Base-by-base conservation (phyloP, 306 rosid species). In the Acacia confusa region DNA sequence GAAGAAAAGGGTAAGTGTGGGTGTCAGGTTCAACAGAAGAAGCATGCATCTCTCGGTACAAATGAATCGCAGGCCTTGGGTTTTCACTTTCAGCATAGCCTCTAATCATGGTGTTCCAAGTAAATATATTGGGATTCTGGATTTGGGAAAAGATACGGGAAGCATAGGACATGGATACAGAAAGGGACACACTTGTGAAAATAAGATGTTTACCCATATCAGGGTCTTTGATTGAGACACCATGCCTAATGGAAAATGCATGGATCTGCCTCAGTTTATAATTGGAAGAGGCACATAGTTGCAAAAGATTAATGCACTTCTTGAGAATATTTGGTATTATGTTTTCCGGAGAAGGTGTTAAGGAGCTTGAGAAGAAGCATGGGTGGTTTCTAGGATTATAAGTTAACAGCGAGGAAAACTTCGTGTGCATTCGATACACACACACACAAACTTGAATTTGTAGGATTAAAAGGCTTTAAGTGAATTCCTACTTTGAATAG, bases 1-100 rank as follows among this genome's bases (percentile, higher is more conserved):
- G 84, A 60, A 89, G 88, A 83, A 86, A 89, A 67, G 92, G 92
- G 83, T 86, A 89, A 71, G 92, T 89, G 63, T 89, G 90, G 15
- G 90, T 86, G 76, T 89, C 92, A 43, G 92, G 90, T 67, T 86
- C 75, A 27, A 89, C 75, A 24, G 75, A 36, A 15, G 83, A 84
- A 41, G 43, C 47, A 4, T 44, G 14, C 88, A 89, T 86, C 44
- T 81, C 68, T 15, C 81, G 66, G 65, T 89, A 89, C 2, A 86
- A 57, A 43, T 24, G 22, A 75, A 89, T 40, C 7, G 90, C 92
- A 66, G 57, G 87, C 15, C 16, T 22, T 0, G 90, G 81, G 41
- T 75, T 69, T 9, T 86, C 70, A 45, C 82, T 80, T 44, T 83
- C 87, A 43, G 92, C 90, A 14, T 80, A 89, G 48, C 92, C 92